Evolutionary conservation across 1,284 basidiomycete genomes (phyloP), one percentile per base, ranked within the genome.

Genomic region (Pseudozyma tsukubaensis): DNA sequence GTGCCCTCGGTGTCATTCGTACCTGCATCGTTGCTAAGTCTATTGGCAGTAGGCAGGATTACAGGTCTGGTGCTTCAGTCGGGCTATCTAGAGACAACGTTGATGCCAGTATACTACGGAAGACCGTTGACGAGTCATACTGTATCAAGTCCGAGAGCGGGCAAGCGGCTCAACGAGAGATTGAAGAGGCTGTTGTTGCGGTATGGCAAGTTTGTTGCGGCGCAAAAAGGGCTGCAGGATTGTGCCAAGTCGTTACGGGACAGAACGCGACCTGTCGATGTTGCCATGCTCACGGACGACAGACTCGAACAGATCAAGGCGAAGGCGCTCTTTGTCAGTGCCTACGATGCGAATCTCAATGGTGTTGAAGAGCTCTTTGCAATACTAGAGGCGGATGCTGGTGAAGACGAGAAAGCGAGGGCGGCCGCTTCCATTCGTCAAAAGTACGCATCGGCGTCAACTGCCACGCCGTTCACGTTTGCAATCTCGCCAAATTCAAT

Each of bases 11-110:
- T 99, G 68, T 94, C 94, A 0, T 98, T 98, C 14, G 58, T 83
- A 3, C 77, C 80, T 9, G 91, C 93, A 61, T 92, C 93, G 76
- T 86, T 98, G 1, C 88, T 97, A 11, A 89, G 93, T 0, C 86
- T 98, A 14, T 87, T 97, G 59, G 91, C 94, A 1, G 89, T 91
- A 1, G 96, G 97, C 4, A 88, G 92, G 62, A 92, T 94, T 72
- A 94, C 94, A 0, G 96, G 95, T 1, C 88, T 99, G 8, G 95
- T 98, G 0, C 87, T 99, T 2, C 94, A 98, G 78, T 91, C 91
- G 72, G 97, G 96, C 0, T 91, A 95, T 83, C 88, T 96, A 1
- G 94, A 99, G 85, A 92, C 94, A 0, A 91, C 91, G 3, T 90
- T 91, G 9, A 88, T 96, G 43, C 94, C 96, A 0, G 95, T 83